Conservation (phyloP, 768 basidiomycete genomes). For the Pleurotus citrinopileatus region DNA sequence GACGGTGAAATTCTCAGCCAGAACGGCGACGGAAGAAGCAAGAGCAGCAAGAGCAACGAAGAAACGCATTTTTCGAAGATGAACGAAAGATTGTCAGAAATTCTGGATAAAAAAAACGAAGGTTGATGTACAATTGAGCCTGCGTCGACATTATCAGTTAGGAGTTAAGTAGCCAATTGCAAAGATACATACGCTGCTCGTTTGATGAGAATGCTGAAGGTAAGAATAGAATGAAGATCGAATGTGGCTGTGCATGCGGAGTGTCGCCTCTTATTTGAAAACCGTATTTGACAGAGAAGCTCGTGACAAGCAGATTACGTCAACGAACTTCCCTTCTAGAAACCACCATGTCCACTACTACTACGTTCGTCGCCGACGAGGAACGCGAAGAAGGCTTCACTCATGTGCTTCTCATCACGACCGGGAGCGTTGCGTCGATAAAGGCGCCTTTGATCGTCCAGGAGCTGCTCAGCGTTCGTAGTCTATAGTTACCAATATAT, state of each 20-base stretch:
- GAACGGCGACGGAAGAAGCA: slow-evolving; percentile 34
- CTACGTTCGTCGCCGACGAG: slow-evolving; percentile 35
- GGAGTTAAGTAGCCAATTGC: neutral
- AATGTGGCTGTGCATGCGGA: slow-evolving; percentile 2
- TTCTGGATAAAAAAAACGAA: slow-evolving; percentile 15
- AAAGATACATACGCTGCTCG: slow-evolving; percentile 45
- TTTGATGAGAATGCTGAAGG: slow-evolving; percentile 3
- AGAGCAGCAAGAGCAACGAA: slow-evolving; percentile 38
- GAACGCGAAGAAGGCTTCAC: slow-evolving; percentile 40
- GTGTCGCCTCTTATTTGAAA: neutral
- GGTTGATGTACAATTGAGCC: slow-evolving; percentile 13
- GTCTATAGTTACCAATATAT: too few species aligned
- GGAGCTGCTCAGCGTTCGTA: slow-evolving; percentile 58
- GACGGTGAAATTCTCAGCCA: slow-evolving; percentile 34
- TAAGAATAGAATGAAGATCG: slow-evolving; percentile 10
- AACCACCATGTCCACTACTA: neutral
- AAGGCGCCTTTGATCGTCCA: slow-evolving; percentile 88
- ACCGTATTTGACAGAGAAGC: neutral
- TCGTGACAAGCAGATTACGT: neutral
- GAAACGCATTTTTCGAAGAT: slow-evolving; percentile 48
- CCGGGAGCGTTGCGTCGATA: slow-evolving; percentile 95
- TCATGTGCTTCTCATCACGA: slow-evolving; percentile 82
- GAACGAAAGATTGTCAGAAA: too few species aligned
- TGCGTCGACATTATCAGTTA: slow-evolving; percentile 27
- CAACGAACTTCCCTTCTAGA: neutral